phyloP scores from a whole-genome alignment of 306 rosid genomes.

The Biancaea sappan region DNA sequence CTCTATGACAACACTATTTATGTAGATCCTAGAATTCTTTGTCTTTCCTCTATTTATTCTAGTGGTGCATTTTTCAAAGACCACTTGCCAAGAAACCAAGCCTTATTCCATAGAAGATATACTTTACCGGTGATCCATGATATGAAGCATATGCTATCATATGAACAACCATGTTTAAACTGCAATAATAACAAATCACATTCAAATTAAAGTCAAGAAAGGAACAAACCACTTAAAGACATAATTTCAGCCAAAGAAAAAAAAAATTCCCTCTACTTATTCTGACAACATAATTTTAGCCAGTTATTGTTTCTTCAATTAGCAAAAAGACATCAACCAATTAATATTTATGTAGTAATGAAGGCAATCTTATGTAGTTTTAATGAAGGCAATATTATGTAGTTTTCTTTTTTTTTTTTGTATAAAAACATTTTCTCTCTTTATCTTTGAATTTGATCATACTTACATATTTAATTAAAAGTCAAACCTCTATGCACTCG shows the following conservation, averaged over 20 bases:
- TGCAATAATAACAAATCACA: neutral
- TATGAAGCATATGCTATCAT: constrained; percentile 18
- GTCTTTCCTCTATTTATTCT: no score
- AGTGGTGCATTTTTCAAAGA: constrained; percentile 48
- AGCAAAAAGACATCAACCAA: neutral
- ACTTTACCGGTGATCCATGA: constrained; percentile 36
- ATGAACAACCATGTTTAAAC: neutral
- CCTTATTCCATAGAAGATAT: constrained; percentile 25
- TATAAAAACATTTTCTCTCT: neutral
- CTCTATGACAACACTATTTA: no score
- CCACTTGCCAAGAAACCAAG: constrained; percentile 19
- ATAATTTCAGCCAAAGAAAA: no score
- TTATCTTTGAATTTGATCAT: neutral
- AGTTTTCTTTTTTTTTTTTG: no score
- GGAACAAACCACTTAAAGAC: no score
- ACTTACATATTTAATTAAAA: constrained; percentile 20
- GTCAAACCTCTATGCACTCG: constrained; percentile 4
- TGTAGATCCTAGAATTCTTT: no score
- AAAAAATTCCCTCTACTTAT: neutral
- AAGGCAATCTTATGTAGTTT: no score
- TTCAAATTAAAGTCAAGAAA: no score
- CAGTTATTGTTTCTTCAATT: neutral
- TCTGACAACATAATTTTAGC: neutral
- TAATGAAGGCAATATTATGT: no score
- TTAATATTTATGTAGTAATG: no score